Percentiles rank a stretch among this genome's conserved stretches.
phyloP scores from a whole-genome alignment of 31 red algal genomes.

The Porphyra umbilicalis region DNA sequence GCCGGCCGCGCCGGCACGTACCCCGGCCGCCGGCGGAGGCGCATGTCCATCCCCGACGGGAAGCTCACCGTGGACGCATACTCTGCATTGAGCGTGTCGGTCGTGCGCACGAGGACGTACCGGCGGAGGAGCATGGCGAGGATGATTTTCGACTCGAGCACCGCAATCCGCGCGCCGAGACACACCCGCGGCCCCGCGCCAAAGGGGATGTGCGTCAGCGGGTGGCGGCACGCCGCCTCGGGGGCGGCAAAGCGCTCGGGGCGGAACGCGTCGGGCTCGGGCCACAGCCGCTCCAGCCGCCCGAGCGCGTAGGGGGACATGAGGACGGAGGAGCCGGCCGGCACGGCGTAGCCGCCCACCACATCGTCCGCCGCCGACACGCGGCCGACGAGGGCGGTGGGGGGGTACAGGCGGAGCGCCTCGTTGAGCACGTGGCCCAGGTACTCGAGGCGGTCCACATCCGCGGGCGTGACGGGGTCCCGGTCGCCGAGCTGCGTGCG shows the following conservation, averaged over 20 bases:
- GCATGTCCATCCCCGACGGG: constrained; percentile 30
- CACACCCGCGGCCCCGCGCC: constrained; percentile 40
- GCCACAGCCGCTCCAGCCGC: constrained; percentile 23
- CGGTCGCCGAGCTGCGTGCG: constrained; percentile 8
- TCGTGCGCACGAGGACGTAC: constrained; percentile 15
- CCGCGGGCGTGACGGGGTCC: constrained; percentile 3
- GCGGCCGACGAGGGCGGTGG: constrained; percentile 32
- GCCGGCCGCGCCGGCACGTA: neutral
- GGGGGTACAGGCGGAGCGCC: constrained; percentile 25
- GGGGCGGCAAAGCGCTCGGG: constrained; percentile 19
- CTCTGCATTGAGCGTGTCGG: constrained; percentile 6
- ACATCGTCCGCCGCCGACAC: constrained; percentile 21
- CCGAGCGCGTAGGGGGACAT: constrained; percentile 42
- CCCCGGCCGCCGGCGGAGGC: neutral
- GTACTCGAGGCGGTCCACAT: constrained; percentile 19
- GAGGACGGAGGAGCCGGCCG: constrained; percentile 18
- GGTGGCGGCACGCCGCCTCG: constrained; percentile 12
- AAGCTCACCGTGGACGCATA: constrained; percentile 25
- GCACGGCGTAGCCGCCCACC: constrained; percentile 18
- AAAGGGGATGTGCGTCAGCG: constrained; percentile 28
- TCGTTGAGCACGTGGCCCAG: constrained; percentile 30
- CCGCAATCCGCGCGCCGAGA: constrained; percentile 27
- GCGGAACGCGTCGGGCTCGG: constrained; percentile 14
- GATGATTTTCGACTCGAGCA: constrained; percentile 15
- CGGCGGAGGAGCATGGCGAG: constrained; percentile 9